Evolutionary conservation across 179 eudicot species (phyloP), one percentile per base, ranked within the genome.

Genomic region (Silene coronaria): DNA sequence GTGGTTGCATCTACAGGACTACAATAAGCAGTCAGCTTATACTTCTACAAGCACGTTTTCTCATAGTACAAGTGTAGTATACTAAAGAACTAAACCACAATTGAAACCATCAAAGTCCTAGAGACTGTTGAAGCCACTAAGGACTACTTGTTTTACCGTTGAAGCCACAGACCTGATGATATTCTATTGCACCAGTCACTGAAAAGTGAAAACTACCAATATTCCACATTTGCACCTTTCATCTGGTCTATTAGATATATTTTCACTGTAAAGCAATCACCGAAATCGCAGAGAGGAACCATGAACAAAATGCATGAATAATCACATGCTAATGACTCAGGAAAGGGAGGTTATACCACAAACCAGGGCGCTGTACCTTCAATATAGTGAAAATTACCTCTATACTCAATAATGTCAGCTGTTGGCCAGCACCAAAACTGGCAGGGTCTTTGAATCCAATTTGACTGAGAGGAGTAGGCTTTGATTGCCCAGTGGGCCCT

Each of bases 371-470:
- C 26, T 46, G 70, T 62, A 23, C 30, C 32, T 8, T 17, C 51
- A 12, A 74, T 16, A 14, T 74, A 55, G 59, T 55, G 19, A 26
- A 32, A 45, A 62, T 73, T 80, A 91, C 93, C 93, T 96, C 97
- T 80, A 96, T 77, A 82, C 99, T 96, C 48, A 91, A 79, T 72
- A 91, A 62, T 22, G 97, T 91, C 77, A 96, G 79, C 87, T 96
- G 97, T 84, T 96, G 99, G 68, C 96, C 96, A 69, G 85, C 86
- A 72, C 97, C 97, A 74, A 85, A 75, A 91, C 91, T 91, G 77
- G 97, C 99, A 76, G 99, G 97, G 83, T 96, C 99, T 58, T 90
- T 85, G 70, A 96, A 96, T 67, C 99, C 99, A 62, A 73, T 88
- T 87, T 96, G 99, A 86, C 99, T 96, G 62, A 91, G 80, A 76